Evolutionary conservation across 176 grass and related monocot genomes (phyloP).

Genomic region (Pharus latifolius): DNA sequence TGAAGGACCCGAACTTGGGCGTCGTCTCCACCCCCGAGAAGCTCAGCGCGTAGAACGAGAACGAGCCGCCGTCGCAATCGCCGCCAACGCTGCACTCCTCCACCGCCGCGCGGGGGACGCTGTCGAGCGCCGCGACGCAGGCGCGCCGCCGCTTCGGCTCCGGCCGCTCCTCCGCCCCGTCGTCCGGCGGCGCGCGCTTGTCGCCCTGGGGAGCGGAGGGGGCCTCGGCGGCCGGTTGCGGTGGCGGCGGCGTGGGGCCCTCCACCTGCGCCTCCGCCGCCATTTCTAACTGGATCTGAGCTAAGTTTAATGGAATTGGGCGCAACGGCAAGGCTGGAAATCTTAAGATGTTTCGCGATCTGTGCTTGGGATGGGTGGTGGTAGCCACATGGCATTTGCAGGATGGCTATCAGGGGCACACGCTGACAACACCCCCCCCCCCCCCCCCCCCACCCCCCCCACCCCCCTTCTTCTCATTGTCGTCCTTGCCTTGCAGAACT

Average conservation of each 20-base stretch:
- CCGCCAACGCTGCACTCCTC: not conserved
- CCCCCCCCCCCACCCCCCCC: no score
- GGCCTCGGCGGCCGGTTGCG: not conserved
- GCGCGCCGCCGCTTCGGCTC: constrained; percentile 33
- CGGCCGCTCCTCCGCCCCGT: not conserved
- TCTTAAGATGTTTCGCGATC: no score
- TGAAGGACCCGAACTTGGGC: constrained; percentile 45
- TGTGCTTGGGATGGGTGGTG: no score
- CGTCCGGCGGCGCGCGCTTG: constrained; percentile 5
- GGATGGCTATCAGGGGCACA: no score
- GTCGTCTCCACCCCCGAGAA: constrained; percentile 30
- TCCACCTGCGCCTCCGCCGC: constrained; percentile 6
- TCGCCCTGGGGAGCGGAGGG: not conserved
- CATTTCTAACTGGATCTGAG: not conserved
- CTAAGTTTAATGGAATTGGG: no score
- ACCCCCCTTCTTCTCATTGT: no score
- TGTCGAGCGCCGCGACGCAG: constrained; percentile 23
- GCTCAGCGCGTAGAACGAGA: constrained; percentile 35
- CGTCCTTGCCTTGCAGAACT: no score
- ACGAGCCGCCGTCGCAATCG: not conserved
- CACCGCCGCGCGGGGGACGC: constrained; percentile 7
- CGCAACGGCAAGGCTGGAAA: no score
- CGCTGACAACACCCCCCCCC: no score
- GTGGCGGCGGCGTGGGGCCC: not conserved
- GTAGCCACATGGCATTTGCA: no score